Base-by-base conservation (phyloP, 768 basidiomycete species). In the Mycena galopus region DNA sequence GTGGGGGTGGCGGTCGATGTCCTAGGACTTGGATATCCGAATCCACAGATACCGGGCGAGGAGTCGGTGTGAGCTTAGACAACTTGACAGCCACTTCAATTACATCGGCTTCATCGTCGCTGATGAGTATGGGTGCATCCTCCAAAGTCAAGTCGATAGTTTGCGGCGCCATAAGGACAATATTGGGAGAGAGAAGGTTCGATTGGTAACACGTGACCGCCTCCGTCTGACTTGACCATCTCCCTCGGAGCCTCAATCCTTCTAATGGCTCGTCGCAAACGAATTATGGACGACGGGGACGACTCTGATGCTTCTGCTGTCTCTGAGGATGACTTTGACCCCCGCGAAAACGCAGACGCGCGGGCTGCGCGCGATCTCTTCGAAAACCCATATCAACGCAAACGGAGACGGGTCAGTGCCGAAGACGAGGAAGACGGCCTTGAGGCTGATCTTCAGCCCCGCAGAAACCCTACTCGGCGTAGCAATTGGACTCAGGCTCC, bases 401-500 rank as follows among this genome's bases (percentile, higher is more conserved):
- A 94, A 79, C 88, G 90, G 66, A 87, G 91, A 71, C 85, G 90
- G 72, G 90, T 82, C 80, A 86, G 89, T 67, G 90, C 85, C 29
- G 92, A 91, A 78, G 93, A 96, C 65, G 91, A 92, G 71, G 90
- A 93, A 65, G 92, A 91, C 73, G 92, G 93, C 27, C 89, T 91
- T 25, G 72, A 35, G 76, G 77, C 25, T 76, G 73, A 60, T 75
- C 70, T 47, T 79, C 78, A 66, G 74, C 75, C 53, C 72, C 79
- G 51, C 81, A 74, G 63, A 75, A 69, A 33, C 23, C 17, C 33
- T 25, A 25, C 78, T 65, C 88, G 85, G 78, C 87, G 84, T 75
- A 87, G 82, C 21, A 89, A 94, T 80, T 94, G 93, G 90, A 87
- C 93, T 29, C 93, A 91, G 83, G 91, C 92, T 3, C 94, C 94